A percentile compares a stretch with the other conserved stretches of the same genome.
phyloP scores from a whole-genome alignment of 768 basidiomycete species.

The Collybiopsis luxurians region DNA sequence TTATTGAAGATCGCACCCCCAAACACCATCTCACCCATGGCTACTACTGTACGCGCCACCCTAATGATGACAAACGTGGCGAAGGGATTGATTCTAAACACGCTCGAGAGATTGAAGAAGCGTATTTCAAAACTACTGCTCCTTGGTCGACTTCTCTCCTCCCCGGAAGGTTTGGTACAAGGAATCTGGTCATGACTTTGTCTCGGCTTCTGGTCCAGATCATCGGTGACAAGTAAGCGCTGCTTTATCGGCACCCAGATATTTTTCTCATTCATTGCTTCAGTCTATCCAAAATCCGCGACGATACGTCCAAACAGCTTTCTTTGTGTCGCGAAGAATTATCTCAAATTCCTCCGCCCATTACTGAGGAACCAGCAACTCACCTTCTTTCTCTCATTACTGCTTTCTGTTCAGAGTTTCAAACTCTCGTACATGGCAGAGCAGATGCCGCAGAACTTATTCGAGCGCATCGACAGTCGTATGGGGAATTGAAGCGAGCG shows the following conservation, averaged over 20 bases:
- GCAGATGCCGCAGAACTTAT: conserved; percentile 23
- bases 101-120: conserved; percentile 31
- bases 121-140: conserved; percentile 29
- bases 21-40: conserved; percentile 35
- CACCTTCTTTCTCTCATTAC: conserved; percentile 34
- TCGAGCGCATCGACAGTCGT: conserved; percentile 27
- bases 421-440: conserved; percentile 25
- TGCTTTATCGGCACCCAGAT: not conserved
- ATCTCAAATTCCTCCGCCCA: conserved; percentile 22
- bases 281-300: conserved; percentile 23
- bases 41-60: conserved; percentile 43
- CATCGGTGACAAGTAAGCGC: conserved; percentile 27
- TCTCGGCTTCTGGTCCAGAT: conserved; percentile 33
- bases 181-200: conserved; percentile 29
- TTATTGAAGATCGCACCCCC: conserved; percentile 33
- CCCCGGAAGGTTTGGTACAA: conserved; percentile 32
- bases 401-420: conserved; percentile 27
- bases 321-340: conserved; percentile 23
- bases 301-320: conserved; percentile 23
- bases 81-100: conserved; percentile 24
- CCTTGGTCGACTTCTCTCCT: conserved; percentile 33
- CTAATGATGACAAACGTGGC: conserved; percentile 32
- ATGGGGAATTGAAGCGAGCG: conserved; percentile 22
- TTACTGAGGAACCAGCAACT: conserved; percentile 32
- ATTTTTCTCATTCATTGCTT: not conserved